phyloP scores from a whole-genome alignment of 805 yeast species.

The Starmerella scarabaei region DNA sequence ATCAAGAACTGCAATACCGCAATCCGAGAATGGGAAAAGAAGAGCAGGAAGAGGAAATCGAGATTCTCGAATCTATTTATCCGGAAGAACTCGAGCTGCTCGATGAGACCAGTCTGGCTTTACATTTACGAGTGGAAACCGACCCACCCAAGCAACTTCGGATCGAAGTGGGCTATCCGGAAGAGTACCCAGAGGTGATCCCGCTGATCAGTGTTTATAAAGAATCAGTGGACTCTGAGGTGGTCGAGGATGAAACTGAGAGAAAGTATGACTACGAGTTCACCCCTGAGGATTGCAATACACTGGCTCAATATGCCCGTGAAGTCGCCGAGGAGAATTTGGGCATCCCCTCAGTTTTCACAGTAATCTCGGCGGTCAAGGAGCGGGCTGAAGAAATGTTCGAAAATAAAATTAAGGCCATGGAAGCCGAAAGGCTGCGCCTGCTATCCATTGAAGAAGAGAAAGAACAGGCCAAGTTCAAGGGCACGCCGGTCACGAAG shows the following conservation, averaged over 20 bases:
- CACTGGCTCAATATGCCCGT: conserved; percentile 19
- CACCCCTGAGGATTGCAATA: conserved; percentile 28
- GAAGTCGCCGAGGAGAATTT: conserved; percentile 53
- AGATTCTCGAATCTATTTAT: conserved; percentile 77
- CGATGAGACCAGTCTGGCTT: conserved; percentile 39
- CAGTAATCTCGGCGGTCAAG: conserved; percentile 62
- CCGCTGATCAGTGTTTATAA: conserved; percentile 8
- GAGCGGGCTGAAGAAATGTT: conserved; percentile 67
- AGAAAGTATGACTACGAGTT: conserved; percentile 34
- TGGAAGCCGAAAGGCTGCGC: conserved; percentile 47
- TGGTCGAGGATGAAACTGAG: conserved; percentile 31
- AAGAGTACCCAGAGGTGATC: conserved; percentile 65
- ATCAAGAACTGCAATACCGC: too few relatives aligned
- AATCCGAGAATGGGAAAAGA: conserved; percentile 44
- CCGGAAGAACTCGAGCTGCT: conserved; percentile 68
- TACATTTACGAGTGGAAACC: conserved; percentile 56
- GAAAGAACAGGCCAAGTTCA: conserved; percentile 78
- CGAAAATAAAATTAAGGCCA: conserved; percentile 39
- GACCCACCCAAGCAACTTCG: conserved; percentile 44
- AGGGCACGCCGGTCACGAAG: conserved; percentile 76
- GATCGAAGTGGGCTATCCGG: conserved; percentile 60
- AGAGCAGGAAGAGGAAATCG: conserved; percentile 82
- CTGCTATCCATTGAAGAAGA: conserved; percentile 52
- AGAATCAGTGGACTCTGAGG: conserved; percentile 34
- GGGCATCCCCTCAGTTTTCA: conserved; percentile 87